Conservation (phyloP, 1,284 basidiomycete genomes). For the Moesziomyces sp. region DNA sequence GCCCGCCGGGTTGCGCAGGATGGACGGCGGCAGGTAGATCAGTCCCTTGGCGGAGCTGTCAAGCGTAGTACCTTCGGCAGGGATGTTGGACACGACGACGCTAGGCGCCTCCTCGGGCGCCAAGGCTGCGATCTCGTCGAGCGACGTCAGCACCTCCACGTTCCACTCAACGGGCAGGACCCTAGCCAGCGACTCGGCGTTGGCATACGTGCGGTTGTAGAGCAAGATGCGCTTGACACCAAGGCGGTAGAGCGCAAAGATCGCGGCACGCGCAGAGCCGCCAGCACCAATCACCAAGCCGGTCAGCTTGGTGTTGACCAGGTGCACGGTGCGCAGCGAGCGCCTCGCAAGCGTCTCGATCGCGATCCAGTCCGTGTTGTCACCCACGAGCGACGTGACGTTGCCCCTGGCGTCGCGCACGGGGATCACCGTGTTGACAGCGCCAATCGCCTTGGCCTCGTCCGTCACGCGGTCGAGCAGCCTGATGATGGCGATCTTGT, state of each 20-base stretch:
- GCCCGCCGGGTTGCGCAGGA: constrained; percentile 48
- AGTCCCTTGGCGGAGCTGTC: constrained; percentile 12
- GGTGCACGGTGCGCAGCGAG: constrained; percentile 40
- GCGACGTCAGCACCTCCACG: constrained; percentile 48
- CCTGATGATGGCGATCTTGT: constrained; percentile 61
- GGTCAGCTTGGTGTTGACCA: constrained; percentile 33
- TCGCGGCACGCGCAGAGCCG: constrained; percentile 63
- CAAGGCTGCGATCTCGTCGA: constrained; percentile 28
- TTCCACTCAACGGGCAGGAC: constrained; percentile 60
- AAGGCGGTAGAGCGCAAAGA: constrained; percentile 63
- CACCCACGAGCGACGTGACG: constrained; percentile 45
- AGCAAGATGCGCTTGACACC: constrained; percentile 59
- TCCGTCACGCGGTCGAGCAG: constrained; percentile 59
- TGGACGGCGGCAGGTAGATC: constrained; percentile 49
- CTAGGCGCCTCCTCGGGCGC: constrained; percentile 19
- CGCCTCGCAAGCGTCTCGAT: constrained; percentile 48
- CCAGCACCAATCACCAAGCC: constrained; percentile 66
- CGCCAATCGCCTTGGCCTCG: constrained; percentile 62
- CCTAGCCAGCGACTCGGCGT: constrained; percentile 52
- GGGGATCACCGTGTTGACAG: constrained; percentile 65
- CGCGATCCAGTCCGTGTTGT: constrained; percentile 67
- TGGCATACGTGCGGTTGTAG: constrained; percentile 64
- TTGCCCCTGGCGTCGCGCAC: constrained; percentile 23
- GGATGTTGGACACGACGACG: constrained; percentile 64
- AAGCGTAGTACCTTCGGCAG: constrained; percentile 55